Evolutionary conservation across 2,329 filamentous ascomycete genomes (phyloP).

Genomic region (Ascomycota sp.): DNA sequence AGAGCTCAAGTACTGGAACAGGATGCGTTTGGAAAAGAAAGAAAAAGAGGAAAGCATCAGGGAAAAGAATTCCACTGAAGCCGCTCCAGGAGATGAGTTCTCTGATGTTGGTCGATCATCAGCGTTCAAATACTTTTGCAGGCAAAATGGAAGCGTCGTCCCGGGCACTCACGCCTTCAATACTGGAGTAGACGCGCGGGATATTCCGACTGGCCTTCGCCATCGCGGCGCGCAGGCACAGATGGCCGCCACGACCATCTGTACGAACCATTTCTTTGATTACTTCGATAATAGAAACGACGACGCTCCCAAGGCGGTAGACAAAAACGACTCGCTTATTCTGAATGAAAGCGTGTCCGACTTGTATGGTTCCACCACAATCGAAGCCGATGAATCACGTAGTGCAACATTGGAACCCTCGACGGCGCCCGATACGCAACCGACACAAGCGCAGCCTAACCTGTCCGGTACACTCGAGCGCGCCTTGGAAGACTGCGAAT

Average conservation of each 20-base stretch:
- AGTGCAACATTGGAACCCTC: conserved; percentile 7
- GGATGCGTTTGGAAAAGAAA: conserved; percentile 26
- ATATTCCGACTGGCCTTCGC: conserved; percentile 22
- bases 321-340: conserved; percentile 20
- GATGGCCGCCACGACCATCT: conserved; percentile 21
- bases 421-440: conserved; percentile 6
- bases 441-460: conserved; percentile 2
- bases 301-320: conserved; percentile 18
- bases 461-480: conserved; percentile 14
- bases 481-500: conserved; percentile 20
- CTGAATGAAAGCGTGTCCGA: conserved; percentile 27
- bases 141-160: conserved; percentile 26
- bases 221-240: conserved; percentile 25
- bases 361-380: conserved; percentile 34
- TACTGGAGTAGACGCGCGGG: conserved; percentile 24
- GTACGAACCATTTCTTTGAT: conserved; percentile 38
- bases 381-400: conserved; percentile 10
- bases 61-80: too few relatives aligned
- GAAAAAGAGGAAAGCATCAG: conserved; percentile 7
- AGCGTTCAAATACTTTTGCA: conserved; percentile 37
- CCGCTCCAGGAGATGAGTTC: too few relatives aligned
- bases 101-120: conserved; percentile 10
- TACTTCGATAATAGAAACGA: conserved; percentile 26
- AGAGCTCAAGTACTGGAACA: conserved; percentile 44
- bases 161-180: conserved; percentile 35